These are phyloP conservation scores for Schizochytrium sp. DNA, from an alignment of 108 stramenopile species.

Conservation along the genomic window DNA sequence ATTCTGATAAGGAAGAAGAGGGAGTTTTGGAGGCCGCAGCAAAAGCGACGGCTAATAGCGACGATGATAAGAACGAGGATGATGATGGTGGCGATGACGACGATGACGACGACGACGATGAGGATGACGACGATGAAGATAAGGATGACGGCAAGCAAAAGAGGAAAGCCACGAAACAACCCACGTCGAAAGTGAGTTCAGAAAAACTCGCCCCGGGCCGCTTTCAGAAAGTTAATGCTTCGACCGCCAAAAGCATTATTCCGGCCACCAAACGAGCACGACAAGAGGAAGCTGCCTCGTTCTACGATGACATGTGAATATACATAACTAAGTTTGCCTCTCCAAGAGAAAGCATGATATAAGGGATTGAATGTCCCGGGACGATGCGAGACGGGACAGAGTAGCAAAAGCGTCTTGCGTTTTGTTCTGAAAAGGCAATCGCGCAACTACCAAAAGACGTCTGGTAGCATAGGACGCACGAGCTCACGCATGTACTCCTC, in stretches of 20 bases:
- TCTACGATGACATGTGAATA: no score
- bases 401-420: neutral
- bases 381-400: neutral
- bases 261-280: no score
- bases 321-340: no score
- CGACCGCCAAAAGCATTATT: no score
- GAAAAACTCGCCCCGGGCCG: no score
- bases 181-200: no score
- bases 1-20: neutral
- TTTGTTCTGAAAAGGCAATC: neutral
- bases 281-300: no score
- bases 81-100: neutral
- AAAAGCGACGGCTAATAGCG: neutral
- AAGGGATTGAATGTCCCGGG: no score
- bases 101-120: neutral
- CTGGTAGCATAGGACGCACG: neutral
- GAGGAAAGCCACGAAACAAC: neutral
- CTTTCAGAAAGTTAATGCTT: no score
- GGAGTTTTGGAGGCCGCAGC: neutral
- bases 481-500: neutral
- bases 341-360: no score
- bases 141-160: neutral
- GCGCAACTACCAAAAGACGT: neutral
- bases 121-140: neutral
- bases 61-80: neutral